Percentiles rank a stretch among this genome's conserved stretches.
Evolutionary conservation across 2,329 filamentous ascomycete species (phyloP).

Genomic region (Fusarium sp.): DNA sequence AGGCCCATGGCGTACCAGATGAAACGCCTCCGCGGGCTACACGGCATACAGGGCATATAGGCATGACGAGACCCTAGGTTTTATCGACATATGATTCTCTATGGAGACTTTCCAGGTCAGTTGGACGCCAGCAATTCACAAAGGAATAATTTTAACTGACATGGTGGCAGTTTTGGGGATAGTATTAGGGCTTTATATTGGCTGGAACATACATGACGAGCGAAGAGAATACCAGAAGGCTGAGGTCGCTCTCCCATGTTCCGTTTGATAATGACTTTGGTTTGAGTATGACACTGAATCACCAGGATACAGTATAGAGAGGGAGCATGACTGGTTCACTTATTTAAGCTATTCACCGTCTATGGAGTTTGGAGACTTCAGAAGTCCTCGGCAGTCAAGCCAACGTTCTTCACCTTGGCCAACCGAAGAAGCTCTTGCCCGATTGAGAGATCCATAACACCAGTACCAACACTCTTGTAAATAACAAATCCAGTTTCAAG

Average conservation of each 20-base stretch:
- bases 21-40: neutral
- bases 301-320: rapidly evolving
- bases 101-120: neutral
- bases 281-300: too few relatives aligned
- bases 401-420: conserved; percentile 66
- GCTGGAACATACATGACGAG: neutral
- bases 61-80: neutral
- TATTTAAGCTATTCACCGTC: too few relatives aligned
- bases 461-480: conserved; percentile 76
- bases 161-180: neutral
- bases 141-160: neutral
- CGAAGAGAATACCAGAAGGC: neutral
- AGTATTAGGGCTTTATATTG: neutral
- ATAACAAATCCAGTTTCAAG: conserved; percentile 72
- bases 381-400: conserved; percentile 49
- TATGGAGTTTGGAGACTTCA: neutral
- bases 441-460: conserved; percentile 75
- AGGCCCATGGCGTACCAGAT: neutral
- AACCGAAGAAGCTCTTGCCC: conserved; percentile 68
- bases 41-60: too few relatives aligned
- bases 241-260: neutral
- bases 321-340: too few relatives aligned
- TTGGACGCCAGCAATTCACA: neutral
- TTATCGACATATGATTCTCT: neutral
- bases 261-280: neutral